Percentiles rank a stretch among this genome's conserved stretches.
Conservation (phyloP, 495 filamentous ascomycete genomes). For the Platismatia glauca region DNA sequence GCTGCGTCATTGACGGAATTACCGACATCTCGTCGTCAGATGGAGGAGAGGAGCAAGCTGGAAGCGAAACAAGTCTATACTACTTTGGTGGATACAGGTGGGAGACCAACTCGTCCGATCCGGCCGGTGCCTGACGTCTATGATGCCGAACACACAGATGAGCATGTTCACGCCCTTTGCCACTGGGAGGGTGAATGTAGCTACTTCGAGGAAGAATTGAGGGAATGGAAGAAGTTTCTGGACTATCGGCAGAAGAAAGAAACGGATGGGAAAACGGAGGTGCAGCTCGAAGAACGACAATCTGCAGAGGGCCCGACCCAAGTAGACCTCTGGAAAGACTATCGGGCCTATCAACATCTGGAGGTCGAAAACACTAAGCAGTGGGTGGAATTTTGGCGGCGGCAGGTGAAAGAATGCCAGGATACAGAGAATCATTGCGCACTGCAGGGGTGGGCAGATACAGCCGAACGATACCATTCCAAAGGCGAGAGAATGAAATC, state of each 20-base stretch:
- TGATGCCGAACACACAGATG: not conserved
- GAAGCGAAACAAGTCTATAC: not conserved
- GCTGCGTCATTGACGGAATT: not conserved
- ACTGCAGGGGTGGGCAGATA: no score
- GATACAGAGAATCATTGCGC: not conserved
- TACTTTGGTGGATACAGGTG: not conserved
- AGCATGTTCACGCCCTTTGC: slow-evolving; percentile 1
- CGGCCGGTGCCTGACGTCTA: not conserved
- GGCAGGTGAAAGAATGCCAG: slow-evolving; percentile 3
- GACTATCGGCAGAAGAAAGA: slow-evolving; percentile 8
- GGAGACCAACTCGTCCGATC: not conserved
- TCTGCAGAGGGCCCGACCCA: slow-evolving; percentile 1
- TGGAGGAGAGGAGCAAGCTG: not conserved
- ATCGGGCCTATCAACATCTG: slow-evolving; percentile 7
- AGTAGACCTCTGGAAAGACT: slow-evolving; percentile 2
- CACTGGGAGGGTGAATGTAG: slow-evolving; percentile 1
- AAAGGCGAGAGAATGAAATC: not conserved
- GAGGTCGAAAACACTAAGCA: slow-evolving; percentile 8
- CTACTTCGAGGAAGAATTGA: slow-evolving; percentile 10
- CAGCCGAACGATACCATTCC: not conserved
- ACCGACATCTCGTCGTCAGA: not conserved
- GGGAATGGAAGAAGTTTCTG: slow-evolving; percentile 10
- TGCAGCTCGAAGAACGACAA: slow-evolving; percentile 6
- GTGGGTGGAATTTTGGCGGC: slow-evolving; percentile 5
- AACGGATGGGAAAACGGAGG: not conserved